These are phyloP conservation scores for Hysterangium stoloniferum DNA, from an alignment of 768 basidiomycete species.

Conservation along the genomic window DNA sequence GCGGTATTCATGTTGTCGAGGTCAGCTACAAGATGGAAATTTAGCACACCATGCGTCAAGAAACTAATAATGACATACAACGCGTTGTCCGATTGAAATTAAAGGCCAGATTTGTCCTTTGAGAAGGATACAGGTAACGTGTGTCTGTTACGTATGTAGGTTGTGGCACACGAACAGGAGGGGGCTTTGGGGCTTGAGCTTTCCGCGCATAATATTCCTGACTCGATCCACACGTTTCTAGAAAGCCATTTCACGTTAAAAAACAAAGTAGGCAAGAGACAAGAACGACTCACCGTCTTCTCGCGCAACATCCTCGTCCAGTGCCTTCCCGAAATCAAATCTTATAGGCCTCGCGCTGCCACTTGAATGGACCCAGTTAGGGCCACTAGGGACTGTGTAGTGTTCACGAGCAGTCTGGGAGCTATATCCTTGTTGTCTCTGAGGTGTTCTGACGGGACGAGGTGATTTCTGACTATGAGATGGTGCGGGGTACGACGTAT, in stretches of 20 bases:
- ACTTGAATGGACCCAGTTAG: slow-evolving; percentile 1
- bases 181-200: background rate
- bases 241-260: background rate
- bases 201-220: slow-evolving; percentile 2
- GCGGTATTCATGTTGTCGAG: background rate
- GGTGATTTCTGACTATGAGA: too few relatives aligned
- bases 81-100: background rate
- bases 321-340: slow-evolving; percentile 1
- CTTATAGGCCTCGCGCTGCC: background rate
- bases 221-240: slow-evolving; percentile 5
- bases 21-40: background rate
- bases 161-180: background rate
- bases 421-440: too few relatives aligned
- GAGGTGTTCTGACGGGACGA: too few relatives aligned
- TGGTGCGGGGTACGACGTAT: too few relatives aligned
- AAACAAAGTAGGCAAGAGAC: background rate
- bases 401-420: background rate
- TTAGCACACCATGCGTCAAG: background rate
- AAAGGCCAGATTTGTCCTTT: background rate
- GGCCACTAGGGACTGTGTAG: background rate
- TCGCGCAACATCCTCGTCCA: background rate
- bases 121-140: slow-evolving; percentile 2
- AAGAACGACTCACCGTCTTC: background rate
- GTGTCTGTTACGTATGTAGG: background rate
- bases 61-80: background rate